Evolutionary conservation across 768 basidiomycete species (phyloP), one percentile per base, ranked within the genome.

Genomic region (Hypsizygus marmoreus): DNA sequence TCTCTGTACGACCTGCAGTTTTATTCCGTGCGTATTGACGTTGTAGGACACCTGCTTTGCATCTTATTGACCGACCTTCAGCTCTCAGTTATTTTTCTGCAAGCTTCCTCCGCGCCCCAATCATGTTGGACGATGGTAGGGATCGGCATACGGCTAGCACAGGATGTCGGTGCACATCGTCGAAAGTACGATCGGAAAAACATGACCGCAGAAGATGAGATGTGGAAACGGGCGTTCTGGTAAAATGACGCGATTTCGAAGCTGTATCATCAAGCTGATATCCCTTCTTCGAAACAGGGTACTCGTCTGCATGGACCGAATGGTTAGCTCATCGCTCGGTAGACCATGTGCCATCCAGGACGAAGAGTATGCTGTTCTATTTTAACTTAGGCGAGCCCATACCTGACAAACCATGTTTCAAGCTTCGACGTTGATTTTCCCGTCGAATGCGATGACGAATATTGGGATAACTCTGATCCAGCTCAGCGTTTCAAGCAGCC

Each of bases 291-390:
- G 30, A 17, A 11, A n/a, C 44, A 83, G 82, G 81, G 74, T 79
- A 0, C 65, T 83, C 2, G 68, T 81, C 3, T 70, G 63, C 20
- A 69, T 82, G 57, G 83, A 86, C 56, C 63, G 81, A 48, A 55
- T 69, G 40, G 60, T 74, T 33, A 79, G 80, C 31, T 64, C 75
- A 1, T 71, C 76, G 0, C 70, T 88, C 7, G 91, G 91, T 9
- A 71, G 91, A 14, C 87, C 88, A 1, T 81, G 85, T 56, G 84
- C 84, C 3, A 79, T 92, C 12, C 85, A 88, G 42, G 89, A 92
- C 51, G 88, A 88, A 64, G 88, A 90, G 82, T 84, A 58, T 40
- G 82, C 65, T 25, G 20, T n/a, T 48, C 24, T 61, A 12, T 28
- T 16, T 33, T 12, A 2, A n/a, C 26, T 40, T 46, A 33, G 38